Evolutionary conservation across 768 basidiomycete species (phyloP).

Genomic region (Saitozyma sp.): DNA sequence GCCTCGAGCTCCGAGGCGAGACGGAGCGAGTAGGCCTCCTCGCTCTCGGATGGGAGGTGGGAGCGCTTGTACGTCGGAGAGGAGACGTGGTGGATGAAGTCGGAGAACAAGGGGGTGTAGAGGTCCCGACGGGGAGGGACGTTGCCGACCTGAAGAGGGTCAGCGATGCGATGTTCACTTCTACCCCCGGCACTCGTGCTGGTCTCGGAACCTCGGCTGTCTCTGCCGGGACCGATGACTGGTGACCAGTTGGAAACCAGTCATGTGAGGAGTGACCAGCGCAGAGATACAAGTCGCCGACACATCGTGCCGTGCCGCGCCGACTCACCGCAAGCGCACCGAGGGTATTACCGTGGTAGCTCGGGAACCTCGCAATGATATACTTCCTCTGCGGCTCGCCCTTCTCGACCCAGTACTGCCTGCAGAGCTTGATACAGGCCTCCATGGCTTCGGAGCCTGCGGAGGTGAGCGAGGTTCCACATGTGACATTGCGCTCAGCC

Average conservation of each 20-base stretch:
- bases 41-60: slow-evolving; percentile 46
- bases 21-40: slow-evolving; percentile 21
- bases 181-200: too few relatives aligned
- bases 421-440: slow-evolving; percentile 28
- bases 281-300: neutral
- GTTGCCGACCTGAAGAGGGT: slow-evolving; percentile 1
- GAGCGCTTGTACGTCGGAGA: slow-evolving; percentile 21
- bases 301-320: neutral
- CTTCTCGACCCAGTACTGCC: slow-evolving; percentile 37
- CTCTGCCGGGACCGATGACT: too few relatives aligned
- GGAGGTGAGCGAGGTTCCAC: neutral
- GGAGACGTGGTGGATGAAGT: slow-evolving; percentile 14
- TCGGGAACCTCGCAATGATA: slow-evolving; percentile 29
- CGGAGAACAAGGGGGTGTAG: slow-evolving; percentile 11
- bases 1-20: slow-evolving; percentile 29
- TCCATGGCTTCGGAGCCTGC: slow-evolving; percentile 33
- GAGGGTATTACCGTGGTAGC: slow-evolving; percentile 40
- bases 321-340: slow-evolving; percentile 14
- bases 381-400: slow-evolving; percentile 19
- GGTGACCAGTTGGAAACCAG: neutral
- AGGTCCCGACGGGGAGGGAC: slow-evolving; percentile 18
- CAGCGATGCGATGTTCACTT: neutral
- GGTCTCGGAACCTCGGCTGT: too few relatives aligned
- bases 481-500: neutral
- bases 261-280: neutral